Percentiles rank a stretch among this genome's conserved stretches.
phyloP scores from a whole-genome alignment of 2,329 filamentous ascomycete genomes.

The Aspergillus piperis region DNA sequence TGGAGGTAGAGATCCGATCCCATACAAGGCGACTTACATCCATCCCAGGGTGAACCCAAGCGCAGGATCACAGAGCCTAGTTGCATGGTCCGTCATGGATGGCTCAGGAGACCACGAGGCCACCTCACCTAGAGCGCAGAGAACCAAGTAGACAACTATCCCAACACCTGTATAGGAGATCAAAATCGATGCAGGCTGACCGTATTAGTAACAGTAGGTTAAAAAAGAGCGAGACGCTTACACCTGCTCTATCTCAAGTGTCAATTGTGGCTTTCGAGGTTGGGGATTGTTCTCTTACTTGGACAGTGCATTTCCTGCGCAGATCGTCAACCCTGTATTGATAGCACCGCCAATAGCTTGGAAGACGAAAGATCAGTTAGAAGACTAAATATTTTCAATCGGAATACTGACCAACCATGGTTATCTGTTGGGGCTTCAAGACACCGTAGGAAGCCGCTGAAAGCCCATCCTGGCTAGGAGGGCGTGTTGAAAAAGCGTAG shows the following conservation, averaged over 20 bases:
- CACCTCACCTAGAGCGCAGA: constrained; percentile 78
- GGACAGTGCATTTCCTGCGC: constrained; percentile 30
- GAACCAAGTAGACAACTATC: constrained; percentile 70
- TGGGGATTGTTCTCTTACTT: constrained; percentile 22
- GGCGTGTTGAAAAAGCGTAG: neutral
- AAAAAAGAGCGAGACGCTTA: constrained; percentile 15
- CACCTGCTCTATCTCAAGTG: constrained; percentile 27
- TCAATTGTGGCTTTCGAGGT: constrained; percentile 8
- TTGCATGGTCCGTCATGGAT: constrained; percentile 75
- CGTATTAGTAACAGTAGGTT: constrained; percentile 1
- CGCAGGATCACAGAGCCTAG: constrained; percentile 75
- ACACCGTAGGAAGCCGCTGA: constrained; percentile 9
- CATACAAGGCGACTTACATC: constrained; percentile 50
- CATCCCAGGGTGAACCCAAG: constrained; percentile 77
- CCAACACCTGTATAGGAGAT: constrained; percentile 42
- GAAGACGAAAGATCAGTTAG: constrained; percentile 8
- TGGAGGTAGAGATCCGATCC: constrained; percentile 8
- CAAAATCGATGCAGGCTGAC: constrained; percentile 37
- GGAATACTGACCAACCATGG: constrained; percentile 26
- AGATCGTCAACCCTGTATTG: constrained; percentile 35
- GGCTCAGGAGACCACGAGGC: constrained; percentile 75
- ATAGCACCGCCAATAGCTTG: constrained; percentile 35
- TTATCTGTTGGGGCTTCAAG: constrained; percentile 18
- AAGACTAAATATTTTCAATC: neutral
- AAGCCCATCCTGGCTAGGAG: neutral